Evolutionary conservation across 2,329 filamentous ascomycete genomes (phyloP), one percentile per base, ranked within the genome.

Genomic region (Neospermospora avenae): DNA sequence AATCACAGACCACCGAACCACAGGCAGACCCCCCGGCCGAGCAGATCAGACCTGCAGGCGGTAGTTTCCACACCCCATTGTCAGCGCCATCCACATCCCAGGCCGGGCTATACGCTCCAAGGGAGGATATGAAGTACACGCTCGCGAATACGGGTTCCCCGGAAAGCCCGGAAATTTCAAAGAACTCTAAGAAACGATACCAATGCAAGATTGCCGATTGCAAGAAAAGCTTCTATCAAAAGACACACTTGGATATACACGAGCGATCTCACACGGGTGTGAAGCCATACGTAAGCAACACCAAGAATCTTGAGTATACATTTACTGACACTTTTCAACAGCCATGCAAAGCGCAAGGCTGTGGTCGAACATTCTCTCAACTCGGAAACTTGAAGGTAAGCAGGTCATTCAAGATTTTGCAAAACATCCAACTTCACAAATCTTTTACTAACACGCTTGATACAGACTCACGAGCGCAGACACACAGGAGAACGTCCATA

Each of bases 211-310:
- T 91, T 41, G 82, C 85, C 7, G 84, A 84, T 42, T 98, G 93
- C 74, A 80, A 81, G 67, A 96, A 95, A 78, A 85, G 83, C 63
- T 98, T 97, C 74, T 85, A 85, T 61, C 93, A 98, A 72, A 96
- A 93, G 76, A 96, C 93, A 1, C 93, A 98, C 69, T 81, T 97
- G 11, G 89, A 95, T 63, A 97, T 96, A 52, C 95, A 99, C 74
- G 86, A 84, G 48, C 84, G 93, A 65, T 88, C 89, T 4, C 95
- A 99, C 74, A 96, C 91, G 2, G 95, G 95, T 16, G 86, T 89
- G 57, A 95, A 92, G 73, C 93, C 93, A 62, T 97, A 93, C 73
- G 89, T 96, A 78, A 80, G 90, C 79, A 11, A 14, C 11, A 1
- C 28, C 20, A 2, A 31, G 0, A 3, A 16, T 14, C 53, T 20